Base-by-base conservation (phyloP, 805 yeast species). In the Kockiozyma suomiensis region DNA sequence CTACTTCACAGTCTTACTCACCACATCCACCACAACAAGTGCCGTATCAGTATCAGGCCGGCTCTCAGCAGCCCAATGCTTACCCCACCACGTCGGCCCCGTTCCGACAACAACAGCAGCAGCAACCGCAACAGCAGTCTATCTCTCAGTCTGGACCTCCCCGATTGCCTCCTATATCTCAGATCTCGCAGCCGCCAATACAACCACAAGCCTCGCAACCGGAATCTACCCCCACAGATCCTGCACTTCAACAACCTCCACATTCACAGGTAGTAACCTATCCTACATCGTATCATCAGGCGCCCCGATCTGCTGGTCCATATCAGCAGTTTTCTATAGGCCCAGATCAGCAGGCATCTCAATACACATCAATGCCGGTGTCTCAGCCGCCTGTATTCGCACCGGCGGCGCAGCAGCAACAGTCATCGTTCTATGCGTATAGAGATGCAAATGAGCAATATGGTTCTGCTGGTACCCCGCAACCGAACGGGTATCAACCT, bases 111-210 rank as follows among this genome's bases (percentile, higher is more conserved):
- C 38, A 33, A 3, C 42, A 38, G 21, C 46, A 30, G 17, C 48
- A 21, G 13, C 49, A 28, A 48, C 8, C 19, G 19, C 42, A n/a
- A 35, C 47, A n/a, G n/a, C n/a, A n/a, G n/a, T n/a, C 50, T 4
- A 8, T 33, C 7, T 28, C 33, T 21, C 45, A 21, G 25, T 35
- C 48, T 30, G 33, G 43, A 12, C 46, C 43, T 35, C 41, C 55
- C 7, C 51, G 59, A 3, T 32, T 59, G 30, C 64, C 64, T 3
- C 64, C 64, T n/a, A 59, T 59, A 6, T 59, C 64, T 7, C 64
- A 59, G 12, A 7, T 59, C 13, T 45, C 58, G 13, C 56, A 51
- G 28, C 53, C 53, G n/a, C 51, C 54, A 15, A 33, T 42, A 7
- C 56, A 26, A 26, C 13, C 41, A 32, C 51, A 41, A 7, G 43